Conservation (phyloP, 345 rosid genomes). For the Melaleuca quinquenervia region DNA sequence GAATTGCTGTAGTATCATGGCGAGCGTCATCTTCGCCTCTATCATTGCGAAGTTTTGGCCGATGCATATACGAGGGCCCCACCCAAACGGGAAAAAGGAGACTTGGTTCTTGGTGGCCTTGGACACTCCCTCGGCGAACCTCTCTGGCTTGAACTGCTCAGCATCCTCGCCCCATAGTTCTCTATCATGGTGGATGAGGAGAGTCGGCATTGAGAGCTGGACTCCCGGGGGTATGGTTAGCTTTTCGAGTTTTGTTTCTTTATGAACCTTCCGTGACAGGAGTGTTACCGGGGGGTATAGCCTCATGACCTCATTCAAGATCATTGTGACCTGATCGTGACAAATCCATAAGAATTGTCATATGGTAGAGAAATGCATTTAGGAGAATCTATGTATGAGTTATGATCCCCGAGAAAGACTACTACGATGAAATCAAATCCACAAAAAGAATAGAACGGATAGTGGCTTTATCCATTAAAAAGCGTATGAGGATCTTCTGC, state of each 20-base stretch:
- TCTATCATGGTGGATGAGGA: constrained; percentile 30
- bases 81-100: constrained; percentile 36
- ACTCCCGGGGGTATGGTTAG: constrained; percentile 24
- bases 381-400: neutral
- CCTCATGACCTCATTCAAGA: constrained; percentile 41
- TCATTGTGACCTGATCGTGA: constrained; percentile 24
- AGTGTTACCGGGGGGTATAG: constrained; percentile 21
- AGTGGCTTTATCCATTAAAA: neutral
- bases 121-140: constrained; percentile 44
- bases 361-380: neutral
- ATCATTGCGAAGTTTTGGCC: constrained; percentile 54
- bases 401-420: neutral
- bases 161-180: constrained; percentile 52
- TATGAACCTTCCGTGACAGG: constrained; percentile 5
- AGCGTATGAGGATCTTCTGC: neutral
- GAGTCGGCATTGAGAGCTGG: constrained; percentile 6
- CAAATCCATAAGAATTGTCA: neutral
- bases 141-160: constrained; percentile 48
- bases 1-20: constrained; percentile 40
- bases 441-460: neutral
- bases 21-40: constrained; percentile 44
- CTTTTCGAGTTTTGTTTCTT: constrained; percentile 27
- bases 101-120: constrained; percentile 42
- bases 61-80: constrained; percentile 53
- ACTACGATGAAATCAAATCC: neutral